Base-by-base conservation (phyloP, 805 yeast species). In the Starmerella vaccinii region DNA sequence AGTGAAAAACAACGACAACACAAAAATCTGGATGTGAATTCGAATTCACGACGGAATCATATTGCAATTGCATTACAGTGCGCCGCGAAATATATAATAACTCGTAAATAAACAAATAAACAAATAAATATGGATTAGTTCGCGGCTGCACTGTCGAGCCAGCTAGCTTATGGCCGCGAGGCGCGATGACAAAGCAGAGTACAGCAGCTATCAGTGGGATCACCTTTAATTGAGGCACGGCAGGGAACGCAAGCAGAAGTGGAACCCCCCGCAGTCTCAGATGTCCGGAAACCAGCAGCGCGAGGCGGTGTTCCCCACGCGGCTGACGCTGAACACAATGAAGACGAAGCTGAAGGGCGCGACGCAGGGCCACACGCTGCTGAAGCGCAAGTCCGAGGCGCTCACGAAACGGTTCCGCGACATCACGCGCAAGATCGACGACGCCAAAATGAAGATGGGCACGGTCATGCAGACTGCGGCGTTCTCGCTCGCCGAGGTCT, bases 401-500 rank as follows among this genome's bases (percentile, higher is more conserved):
- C 75, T 90, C 65, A 92, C 97, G 19, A 88, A 89, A 68, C 76
- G 98, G 62, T 90, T 90, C 72, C 81, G 98, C 68, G 98, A 90
- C 60, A 90, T 90, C 63, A 88, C 97, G 16, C 84, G 77, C 65
- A 74, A 95, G 67, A 90, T 90, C 65, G 96, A 92, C 66, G 95
- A 87, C 65, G 82, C 97, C 40, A 90, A 90, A 71, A 78, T 90
- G 61, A 92, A 90, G 72, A 90, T 92, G 97, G 98, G 97, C 46
- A 76, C 90, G 57, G 95, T 90, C 40, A 90, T 90, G 97, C 97
- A 92, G 66, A 84, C 95, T 0, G 98, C 98, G 1, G 94, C 97
- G 1, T 90, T 90, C 67, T 89, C 97, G 7, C 75, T 90, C 61
- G 97, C 97, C 2, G 98, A 90, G 67, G 97, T 90, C 43, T 82